These are phyloP conservation scores for Sordaria brevicollis DNA, from an alignment of 495 filamentous ascomycete genomes.

Conservation along the genomic window DNA sequence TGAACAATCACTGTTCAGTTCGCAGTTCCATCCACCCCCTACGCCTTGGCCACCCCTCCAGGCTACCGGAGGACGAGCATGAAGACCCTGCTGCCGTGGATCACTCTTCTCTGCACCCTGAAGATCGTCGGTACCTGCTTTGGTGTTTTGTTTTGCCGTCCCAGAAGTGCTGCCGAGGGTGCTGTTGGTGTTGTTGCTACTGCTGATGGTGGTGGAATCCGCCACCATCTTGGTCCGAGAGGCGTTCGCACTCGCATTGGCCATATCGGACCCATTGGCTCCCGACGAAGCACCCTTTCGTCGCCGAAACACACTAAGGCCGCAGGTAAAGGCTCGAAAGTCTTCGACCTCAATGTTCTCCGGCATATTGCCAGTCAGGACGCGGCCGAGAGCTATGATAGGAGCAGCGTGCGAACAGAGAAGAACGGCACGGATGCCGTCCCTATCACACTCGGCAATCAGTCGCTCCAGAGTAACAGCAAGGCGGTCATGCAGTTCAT, in stretches of 20 bases:
- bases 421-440: constrained; percentile 53
- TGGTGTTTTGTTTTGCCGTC: constrained; percentile 7
- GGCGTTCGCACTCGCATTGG: neutral
- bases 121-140: constrained; percentile 24
- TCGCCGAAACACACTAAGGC: constrained; percentile 49
- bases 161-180: constrained; percentile 4
- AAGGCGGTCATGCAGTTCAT: constrained; percentile 67
- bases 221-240: neutral
- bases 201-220: neutral
- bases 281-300: neutral
- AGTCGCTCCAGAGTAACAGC: constrained; percentile 59
- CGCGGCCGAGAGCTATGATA: constrained; percentile 74
- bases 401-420: constrained; percentile 88
- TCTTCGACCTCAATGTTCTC: constrained; percentile 58
- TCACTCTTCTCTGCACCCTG: constrained; percentile 3
- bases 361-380: constrained; percentile 67
- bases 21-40: constrained; percentile 70
- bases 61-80: constrained; percentile 34
- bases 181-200: neutral
- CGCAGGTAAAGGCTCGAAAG: constrained; percentile 79
- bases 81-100: constrained; percentile 17
- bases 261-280: neutral
- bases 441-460: constrained; percentile 58
- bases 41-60: constrained; percentile 63
- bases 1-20: constrained; percentile 75